Evolutionary conservation across 768 basidiomycete genomes (phyloP).

Genomic region (Pleurotus cornucopiae): DNA sequence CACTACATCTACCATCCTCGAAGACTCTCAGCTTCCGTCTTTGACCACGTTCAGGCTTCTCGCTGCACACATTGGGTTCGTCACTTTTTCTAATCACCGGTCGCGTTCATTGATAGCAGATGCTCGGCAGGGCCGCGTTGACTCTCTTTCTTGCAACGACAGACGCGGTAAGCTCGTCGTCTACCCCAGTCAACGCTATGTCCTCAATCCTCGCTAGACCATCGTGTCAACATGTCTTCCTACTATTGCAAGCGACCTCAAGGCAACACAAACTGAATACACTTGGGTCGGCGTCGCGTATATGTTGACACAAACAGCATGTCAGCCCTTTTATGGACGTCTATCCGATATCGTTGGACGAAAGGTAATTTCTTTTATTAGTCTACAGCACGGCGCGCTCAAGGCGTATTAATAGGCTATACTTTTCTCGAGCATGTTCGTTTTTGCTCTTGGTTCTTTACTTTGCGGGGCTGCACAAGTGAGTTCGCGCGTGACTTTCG

Average conservation of each 20-base stretch:
- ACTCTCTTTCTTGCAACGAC: constrained; percentile 84
- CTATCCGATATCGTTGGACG: constrained; percentile 78
- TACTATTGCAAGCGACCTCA: constrained; percentile 68
- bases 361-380: constrained; percentile 43
- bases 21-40: constrained; percentile 18
- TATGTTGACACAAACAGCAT: constrained; percentile 82
- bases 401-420: constrained; percentile 41
- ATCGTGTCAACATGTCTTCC: constrained; percentile 84
- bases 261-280: constrained; percentile 68
- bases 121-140: constrained; percentile 58
- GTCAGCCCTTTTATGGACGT: constrained; percentile 79
- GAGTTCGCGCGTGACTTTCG: constrained; percentile 11
- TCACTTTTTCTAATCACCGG: background rate
- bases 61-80: constrained; percentile 67
- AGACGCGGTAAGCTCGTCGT: constrained; percentile 56
- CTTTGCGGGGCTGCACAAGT: constrained; percentile 77
- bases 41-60: constrained; percentile 57
- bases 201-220: constrained; percentile 26
- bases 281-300: constrained; percentile 86
- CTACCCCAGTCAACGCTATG: background rate
- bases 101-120: background rate
- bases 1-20: constrained; percentile 25
- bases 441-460: constrained; percentile 76
- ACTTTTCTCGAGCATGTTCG: constrained; percentile 65
- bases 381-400: background rate